Evolutionary conservation across 768 basidiomycete species (phyloP).

Genomic region (Leccinum uliginosum): DNA sequence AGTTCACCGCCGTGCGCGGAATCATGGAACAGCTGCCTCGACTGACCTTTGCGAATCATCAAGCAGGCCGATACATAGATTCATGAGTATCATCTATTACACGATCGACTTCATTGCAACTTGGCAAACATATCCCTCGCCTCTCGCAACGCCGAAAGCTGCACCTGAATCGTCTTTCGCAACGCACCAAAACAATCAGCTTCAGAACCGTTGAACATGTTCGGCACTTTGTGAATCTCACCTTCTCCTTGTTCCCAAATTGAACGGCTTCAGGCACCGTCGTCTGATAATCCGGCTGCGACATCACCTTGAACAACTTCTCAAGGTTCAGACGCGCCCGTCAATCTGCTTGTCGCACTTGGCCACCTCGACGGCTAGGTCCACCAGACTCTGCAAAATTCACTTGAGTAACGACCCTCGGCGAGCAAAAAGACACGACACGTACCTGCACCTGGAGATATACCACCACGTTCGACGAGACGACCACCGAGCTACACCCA

Average conservation of each 20-base stretch:
- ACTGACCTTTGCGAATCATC: too few species aligned
- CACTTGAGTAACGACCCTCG: background rate
- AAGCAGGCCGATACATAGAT: too few species aligned
- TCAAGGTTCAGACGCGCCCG: constrained; percentile 63
- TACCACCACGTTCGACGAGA: background rate
- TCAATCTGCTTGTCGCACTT: constrained; percentile 90
- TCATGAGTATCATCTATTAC: too few species aligned
- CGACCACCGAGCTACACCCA: too few species aligned
- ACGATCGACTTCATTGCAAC: too few species aligned
- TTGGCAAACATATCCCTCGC: constrained; percentile 28
- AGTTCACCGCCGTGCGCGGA: too few species aligned
- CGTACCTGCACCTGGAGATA: constrained; percentile 81
- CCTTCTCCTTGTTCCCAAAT: constrained; percentile 76
- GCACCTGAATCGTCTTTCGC: constrained; percentile 56
- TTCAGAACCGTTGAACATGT: too few species aligned
- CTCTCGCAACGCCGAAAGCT: constrained; percentile 65
- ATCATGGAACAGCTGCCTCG: too few species aligned
- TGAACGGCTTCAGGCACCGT: constrained; percentile 80
- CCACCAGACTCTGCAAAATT: constrained; percentile 73
- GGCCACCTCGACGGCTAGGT: constrained; percentile 80
- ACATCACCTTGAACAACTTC: constrained; percentile 71
- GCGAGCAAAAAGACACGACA: constrained; percentile 15
- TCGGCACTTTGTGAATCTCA: constrained; percentile 22
- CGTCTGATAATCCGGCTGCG: constrained; percentile 70
- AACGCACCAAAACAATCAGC: background rate